These are phyloP conservation scores for Dactylellina sp. DNA, from an alignment of 2,329 filamentous ascomycete genomes.

Conservation along the genomic window DNA sequence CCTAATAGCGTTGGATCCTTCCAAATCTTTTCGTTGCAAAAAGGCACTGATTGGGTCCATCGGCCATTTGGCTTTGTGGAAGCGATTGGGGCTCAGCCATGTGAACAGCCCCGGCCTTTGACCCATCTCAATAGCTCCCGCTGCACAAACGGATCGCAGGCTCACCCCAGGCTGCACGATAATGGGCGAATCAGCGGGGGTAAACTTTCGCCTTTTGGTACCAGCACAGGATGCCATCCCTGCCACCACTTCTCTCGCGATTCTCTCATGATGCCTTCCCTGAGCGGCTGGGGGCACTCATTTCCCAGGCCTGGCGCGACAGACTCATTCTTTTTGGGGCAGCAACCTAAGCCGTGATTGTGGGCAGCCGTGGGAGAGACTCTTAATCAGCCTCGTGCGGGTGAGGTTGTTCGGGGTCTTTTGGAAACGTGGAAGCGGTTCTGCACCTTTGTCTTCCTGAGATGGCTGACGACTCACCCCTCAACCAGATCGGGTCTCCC, in stretches of 20 bases:
- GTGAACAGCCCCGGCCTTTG: conserved; percentile 22
- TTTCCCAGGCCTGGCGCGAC: conserved; percentile 15
- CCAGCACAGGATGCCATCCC: conserved; percentile 12
- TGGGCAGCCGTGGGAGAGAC: conserved; percentile 40
- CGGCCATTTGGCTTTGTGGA: conserved; percentile 19
- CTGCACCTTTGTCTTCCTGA: conserved; percentile 31
- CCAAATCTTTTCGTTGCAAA: conserved; percentile 14
- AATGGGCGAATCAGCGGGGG: conserved; percentile 5
- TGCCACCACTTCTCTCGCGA: conserved; percentile 37
- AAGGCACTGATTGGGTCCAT: conserved; percentile 28
- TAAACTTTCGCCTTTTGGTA: conserved; percentile 25
- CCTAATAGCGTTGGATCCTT: conserved; percentile 30
- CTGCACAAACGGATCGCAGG: conserved; percentile 26
- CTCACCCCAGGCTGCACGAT: conserved; percentile 27
- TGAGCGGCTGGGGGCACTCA: conserved; percentile 23
- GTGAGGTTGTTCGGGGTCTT: conserved; percentile 30
- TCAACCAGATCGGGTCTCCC: no score
- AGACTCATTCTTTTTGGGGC: conserved; percentile 35
- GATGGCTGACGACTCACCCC: conserved; percentile 42
- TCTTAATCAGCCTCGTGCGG: conserved; percentile 54
- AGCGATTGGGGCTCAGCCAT: conserved; percentile 35
- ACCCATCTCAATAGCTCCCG: conserved; percentile 12
- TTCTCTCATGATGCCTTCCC: conserved; percentile 31
- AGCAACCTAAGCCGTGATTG: conserved; percentile 37
- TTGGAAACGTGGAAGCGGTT: conserved; percentile 22